Base-by-base conservation (phyloP, 495 filamentous ascomycete species). In the Penicillium mononematosum region DNA sequence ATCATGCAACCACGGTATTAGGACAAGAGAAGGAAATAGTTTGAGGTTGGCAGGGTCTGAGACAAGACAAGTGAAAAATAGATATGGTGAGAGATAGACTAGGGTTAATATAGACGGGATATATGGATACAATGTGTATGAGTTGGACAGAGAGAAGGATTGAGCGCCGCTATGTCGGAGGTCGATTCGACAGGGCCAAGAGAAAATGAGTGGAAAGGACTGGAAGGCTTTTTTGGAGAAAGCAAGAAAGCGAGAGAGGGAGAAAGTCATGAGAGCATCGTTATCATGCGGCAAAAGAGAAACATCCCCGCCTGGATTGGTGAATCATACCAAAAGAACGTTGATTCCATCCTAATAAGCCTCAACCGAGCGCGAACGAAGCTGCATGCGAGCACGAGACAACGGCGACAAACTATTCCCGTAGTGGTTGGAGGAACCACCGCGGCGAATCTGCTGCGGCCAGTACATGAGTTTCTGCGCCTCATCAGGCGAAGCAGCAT, bases 381-480 rank as follows among this genome's bases (percentile, higher is more conserved):
- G 56, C 55, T 69, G 66, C 63, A 69, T 64, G 22, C 55, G 58
- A 39, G 54, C 63, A 9, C 60, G 62, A 20, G 66, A 58, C 29
- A 64, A 50, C 10, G 66, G 63, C 12, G 63, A 64, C n/a, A 66
- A 20, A 48, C 61, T 63, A 25, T 58, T 60, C 11, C 60, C 60
- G 32, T 57, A 66, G 12, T 27, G 27, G 20, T 45, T 41, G 4
- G 50, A 43, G 3, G 50, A 58, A 8, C 36, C 38, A n/a, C 32
- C 22, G 2, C 60, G 56, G 16, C 58, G 55, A 7, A 48, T 34
- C 46, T 64, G 64, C 34, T 61, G 67, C 1, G 71, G 66, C 73
- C 74, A 77, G 52, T 58, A 68, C 63, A 74, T 71, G 14, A 75
- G 55, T 39, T 62, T 68, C 24, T 71, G 70, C 12, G 73, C 69